These are phyloP conservation scores for Pseudonectria foliicola DNA, from an alignment of 2,329 filamentous ascomycete genomes.

Conservation along the genomic window DNA sequence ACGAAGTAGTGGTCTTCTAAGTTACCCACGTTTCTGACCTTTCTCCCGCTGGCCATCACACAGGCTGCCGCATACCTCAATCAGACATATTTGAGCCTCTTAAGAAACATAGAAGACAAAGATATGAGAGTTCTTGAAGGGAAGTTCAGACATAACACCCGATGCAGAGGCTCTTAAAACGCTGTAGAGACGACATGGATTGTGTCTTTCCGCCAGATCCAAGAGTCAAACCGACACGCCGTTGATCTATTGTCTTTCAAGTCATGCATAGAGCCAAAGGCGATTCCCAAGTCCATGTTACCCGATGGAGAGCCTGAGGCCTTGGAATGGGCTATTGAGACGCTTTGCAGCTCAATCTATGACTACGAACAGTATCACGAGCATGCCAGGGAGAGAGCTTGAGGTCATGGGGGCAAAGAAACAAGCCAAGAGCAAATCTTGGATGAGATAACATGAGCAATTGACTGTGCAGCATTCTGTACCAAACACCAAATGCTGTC, in stretches of 20 bases:
- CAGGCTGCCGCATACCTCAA: constrained; percentile 33
- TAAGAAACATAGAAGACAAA: constrained; percentile 20
- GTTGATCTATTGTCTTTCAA: constrained; percentile 30
- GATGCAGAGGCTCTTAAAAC: constrained; percentile 23
- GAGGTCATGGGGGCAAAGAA: too few relatives aligned
- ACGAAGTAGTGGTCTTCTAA: constrained; percentile 7
- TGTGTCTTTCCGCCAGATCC: constrained; percentile 34
- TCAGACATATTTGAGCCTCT: constrained; percentile 24
- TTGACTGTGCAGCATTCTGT: too few relatives aligned
- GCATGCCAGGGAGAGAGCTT: too few relatives aligned
- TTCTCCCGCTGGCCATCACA: constrained; percentile 34
- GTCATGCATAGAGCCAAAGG: constrained; percentile 28
- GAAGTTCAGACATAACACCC: constrained; percentile 26
- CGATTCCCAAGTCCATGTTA: constrained; percentile 28
- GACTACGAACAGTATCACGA: too few relatives aligned
- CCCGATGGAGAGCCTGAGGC: constrained; percentile 8
- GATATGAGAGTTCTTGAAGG: constrained; percentile 23
- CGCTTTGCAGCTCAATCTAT: constrained; percentile 18
- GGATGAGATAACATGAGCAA: too few relatives aligned
- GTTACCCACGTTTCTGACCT: constrained; percentile 27
- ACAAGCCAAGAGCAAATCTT: too few relatives aligned
- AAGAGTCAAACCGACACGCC: constrained; percentile 18
- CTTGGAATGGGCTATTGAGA: constrained; percentile 17
- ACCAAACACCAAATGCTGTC: too few relatives aligned
- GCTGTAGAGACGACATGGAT: constrained; percentile 29